These are phyloP conservation scores for Chaetoceros tenuissimus DNA, from an alignment of 108 stramenopile genomes.

Conservation along the genomic window DNA sequence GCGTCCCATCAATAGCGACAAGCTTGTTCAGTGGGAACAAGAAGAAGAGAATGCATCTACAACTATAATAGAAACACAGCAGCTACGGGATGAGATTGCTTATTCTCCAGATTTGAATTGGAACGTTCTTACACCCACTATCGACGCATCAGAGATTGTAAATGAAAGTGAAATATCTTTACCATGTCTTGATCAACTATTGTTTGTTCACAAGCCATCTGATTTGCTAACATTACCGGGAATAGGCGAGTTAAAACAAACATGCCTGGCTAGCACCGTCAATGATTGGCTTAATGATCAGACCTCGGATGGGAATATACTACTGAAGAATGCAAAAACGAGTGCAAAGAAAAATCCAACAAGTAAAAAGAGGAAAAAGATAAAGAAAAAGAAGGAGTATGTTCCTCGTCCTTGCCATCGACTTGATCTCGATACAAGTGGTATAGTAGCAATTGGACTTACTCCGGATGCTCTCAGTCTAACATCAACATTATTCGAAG, in stretches of 20 bases:
- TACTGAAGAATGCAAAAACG: too few species aligned
- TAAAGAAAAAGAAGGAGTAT: constrained; percentile 12
- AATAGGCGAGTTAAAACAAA: background rate
- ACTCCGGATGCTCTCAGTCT: constrained; percentile 31
- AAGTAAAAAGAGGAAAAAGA: constrained; percentile 8
- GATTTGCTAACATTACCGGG: background rate
- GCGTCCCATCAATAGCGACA: background rate
- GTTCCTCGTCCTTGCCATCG: constrained; percentile 52
- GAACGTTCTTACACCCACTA: background rate
- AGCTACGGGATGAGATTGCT: background rate
- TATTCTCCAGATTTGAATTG: background rate
- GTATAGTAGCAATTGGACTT: constrained; percentile 44
- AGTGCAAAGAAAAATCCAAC: background rate
- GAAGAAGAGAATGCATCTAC: background rate
- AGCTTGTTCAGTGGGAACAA: background rate
- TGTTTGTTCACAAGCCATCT: background rate
- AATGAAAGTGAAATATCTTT: background rate
- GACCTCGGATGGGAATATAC: too few species aligned
- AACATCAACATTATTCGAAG: constrained; percentile 39
- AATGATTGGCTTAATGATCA: background rate
- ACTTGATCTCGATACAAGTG: constrained; percentile 58
- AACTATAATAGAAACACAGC: background rate
- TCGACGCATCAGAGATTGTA: background rate
- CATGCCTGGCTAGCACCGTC: background rate
- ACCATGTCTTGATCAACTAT: background rate